These are phyloP conservation scores for Heteromeles arbutifolia DNA, from an alignment of 306 rosid genomes.

Conservation along the genomic window DNA sequence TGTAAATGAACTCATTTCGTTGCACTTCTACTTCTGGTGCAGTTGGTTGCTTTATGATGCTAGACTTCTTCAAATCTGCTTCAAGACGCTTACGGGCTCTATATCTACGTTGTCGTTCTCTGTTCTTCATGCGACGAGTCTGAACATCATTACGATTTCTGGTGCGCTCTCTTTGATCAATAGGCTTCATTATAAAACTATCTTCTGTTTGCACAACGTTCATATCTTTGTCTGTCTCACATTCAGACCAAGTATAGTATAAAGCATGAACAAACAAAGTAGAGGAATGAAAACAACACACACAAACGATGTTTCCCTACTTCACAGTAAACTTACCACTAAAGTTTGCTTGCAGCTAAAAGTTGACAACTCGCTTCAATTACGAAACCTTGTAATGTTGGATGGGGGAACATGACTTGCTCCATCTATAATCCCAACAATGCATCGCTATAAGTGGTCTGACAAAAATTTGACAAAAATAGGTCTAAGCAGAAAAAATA, in stretches of 20 bases:
- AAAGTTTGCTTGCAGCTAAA: background rate
- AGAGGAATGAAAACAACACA: slow-evolving; percentile 4
- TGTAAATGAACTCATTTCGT: slow-evolving; percentile 29
- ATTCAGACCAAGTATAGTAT: slow-evolving; percentile 41
- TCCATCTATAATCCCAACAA: background rate
- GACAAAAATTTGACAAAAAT: background rate
- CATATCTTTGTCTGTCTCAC: slow-evolving; percentile 42
- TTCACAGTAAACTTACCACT: background rate
- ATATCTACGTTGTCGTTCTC: slow-evolving; percentile 87
- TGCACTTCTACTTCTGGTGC: slow-evolving; percentile 25
- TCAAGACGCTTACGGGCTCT: slow-evolving; percentile 90
- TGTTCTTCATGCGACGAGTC: slow-evolving; percentile 72
- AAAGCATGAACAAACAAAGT: slow-evolving; percentile 33
- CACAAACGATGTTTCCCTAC: background rate
- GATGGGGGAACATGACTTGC: background rate
- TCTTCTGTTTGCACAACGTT: slow-evolving; percentile 33
- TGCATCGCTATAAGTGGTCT: background rate
- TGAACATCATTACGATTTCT: slow-evolving; percentile 45
- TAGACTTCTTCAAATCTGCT: slow-evolving; percentile 43
- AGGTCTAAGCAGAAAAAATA: background rate
- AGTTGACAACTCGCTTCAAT: background rate
- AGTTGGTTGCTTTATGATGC: slow-evolving; percentile 24
- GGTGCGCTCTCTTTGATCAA: slow-evolving; percentile 37
- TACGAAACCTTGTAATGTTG: background rate
- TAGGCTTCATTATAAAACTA: slow-evolving; percentile 40